phyloP scores from a whole-genome alignment of 345 rosid species.

The Linum usitatissimum region DNA sequence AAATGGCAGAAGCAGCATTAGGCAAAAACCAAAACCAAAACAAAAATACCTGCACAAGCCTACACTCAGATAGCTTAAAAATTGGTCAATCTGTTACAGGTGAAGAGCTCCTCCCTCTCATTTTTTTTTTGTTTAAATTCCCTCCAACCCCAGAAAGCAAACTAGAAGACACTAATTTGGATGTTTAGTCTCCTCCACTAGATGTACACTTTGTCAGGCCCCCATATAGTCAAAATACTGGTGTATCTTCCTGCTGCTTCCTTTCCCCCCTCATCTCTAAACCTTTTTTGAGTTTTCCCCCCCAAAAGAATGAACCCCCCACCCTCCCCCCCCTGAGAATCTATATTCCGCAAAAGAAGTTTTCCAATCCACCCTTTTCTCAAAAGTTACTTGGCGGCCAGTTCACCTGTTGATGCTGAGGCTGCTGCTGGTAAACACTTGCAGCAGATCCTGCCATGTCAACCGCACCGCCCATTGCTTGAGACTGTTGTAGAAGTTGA shows the following conservation, averaged over 20 bases:
- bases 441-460: constrained; percentile 67
- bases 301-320: not conserved
- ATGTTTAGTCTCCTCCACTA: constrained; percentile 16
- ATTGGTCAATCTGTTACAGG: constrained; percentile 35
- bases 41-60: constrained; percentile 30
- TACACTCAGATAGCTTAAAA: constrained; percentile 35
- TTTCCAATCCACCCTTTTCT: constrained; percentile 19
- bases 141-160: constrained; percentile 26
- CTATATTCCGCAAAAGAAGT: constrained; percentile 16
- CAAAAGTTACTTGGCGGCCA: constrained; percentile 90
- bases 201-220: constrained; percentile 22
- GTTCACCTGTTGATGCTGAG: constrained; percentile 80
- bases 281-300: not conserved
- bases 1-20: too few relatives aligned
- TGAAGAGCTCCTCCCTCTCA: constrained; percentile 12
- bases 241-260: constrained; percentile 21
- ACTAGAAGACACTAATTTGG: constrained; percentile 30
- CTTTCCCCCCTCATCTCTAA: constrained; percentile 14
- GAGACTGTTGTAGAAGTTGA: constrained; percentile 73
- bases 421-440: constrained; percentile 64
- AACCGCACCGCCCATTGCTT: constrained; percentile 50
- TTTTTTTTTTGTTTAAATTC: constrained; percentile 11
- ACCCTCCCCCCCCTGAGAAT: not conserved
- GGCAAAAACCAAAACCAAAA: not conserved
- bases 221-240: constrained; percentile 14